Conservation (phyloP, 139 green algal genomes). For the Eudorina sp. region DNA sequence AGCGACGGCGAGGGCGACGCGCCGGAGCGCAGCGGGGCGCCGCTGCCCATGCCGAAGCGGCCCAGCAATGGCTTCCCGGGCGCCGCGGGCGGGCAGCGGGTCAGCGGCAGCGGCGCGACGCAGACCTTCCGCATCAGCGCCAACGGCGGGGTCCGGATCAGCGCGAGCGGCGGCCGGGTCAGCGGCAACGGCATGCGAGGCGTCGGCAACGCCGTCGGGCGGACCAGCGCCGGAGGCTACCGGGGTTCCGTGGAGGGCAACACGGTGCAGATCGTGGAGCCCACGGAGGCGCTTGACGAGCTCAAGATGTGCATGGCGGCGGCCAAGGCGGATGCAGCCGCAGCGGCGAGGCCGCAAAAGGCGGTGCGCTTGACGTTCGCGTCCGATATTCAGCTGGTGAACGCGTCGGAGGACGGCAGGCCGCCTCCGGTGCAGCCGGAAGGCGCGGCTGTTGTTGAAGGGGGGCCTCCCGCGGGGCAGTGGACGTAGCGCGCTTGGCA, state of each 20-base stretch:
- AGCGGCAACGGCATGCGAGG: background rate
- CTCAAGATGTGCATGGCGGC: background rate
- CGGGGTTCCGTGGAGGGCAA: background rate
- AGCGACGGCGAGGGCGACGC: conserved; percentile 9
- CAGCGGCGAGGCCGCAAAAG: background rate
- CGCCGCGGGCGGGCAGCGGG: background rate
- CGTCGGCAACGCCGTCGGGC: background rate
- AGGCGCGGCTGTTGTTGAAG: background rate
- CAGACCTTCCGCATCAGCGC: background rate
- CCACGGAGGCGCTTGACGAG: background rate
- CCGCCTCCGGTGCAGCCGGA: background rate
- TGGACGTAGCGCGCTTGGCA: too few species aligned
- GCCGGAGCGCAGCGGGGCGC: background rate
- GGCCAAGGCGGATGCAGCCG: background rate
- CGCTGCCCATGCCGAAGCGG: background rate
- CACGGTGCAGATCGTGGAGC: background rate
- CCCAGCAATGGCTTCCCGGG: background rate
- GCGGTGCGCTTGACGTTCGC: conserved; percentile 29
- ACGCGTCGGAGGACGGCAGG: background rate
- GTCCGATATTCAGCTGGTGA: background rate
- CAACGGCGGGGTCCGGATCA: background rate
- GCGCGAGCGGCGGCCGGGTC: background rate
- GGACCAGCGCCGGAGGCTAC: background rate
- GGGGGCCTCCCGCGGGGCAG: too few species aligned
- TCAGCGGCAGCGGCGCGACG: background rate